These are phyloP conservation scores for Ilyonectria destructans DNA, from an alignment of 2,329 filamentous ascomycete species.

Conservation along the genomic window DNA sequence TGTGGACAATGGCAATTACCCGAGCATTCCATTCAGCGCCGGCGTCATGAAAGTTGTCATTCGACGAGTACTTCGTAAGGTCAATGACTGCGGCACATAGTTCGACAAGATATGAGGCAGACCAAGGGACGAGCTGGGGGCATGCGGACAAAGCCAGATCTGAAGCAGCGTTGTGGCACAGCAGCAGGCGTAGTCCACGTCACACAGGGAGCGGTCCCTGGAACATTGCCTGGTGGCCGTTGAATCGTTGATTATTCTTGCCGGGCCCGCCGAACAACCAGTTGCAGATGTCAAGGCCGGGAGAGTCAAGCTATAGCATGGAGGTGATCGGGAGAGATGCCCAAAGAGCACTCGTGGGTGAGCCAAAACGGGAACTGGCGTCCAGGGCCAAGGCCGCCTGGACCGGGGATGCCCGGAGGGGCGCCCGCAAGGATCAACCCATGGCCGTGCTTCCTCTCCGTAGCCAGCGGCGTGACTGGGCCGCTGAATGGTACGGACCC, in stretches of 20 bases:
- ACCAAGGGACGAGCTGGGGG: not conserved
- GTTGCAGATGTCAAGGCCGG: conserved; percentile 27
- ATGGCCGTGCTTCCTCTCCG: conserved; percentile 25
- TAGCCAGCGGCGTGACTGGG: conserved; percentile 23
- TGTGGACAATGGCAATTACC: not conserved
- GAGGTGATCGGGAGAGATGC: conserved; percentile 38
- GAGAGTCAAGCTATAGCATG: conserved; percentile 22
- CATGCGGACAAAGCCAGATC: conserved; percentile 16
- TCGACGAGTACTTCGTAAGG: not conserved
- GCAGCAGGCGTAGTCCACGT: conserved; percentile 8
- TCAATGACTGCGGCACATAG: not conserved
- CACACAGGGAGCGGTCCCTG: conserved; percentile 21
- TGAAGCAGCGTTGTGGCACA: conserved; percentile 34
- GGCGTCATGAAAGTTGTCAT: not conserved
- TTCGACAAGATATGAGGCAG: not conserved
- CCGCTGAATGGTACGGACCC: conserved; percentile 34
- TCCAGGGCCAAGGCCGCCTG: conserved; percentile 30
- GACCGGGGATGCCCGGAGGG: conserved; percentile 19
- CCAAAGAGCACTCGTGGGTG: conserved; percentile 37
- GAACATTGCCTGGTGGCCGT: not conserved
- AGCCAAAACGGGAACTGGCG: conserved; percentile 37
- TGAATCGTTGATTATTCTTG: conserved; percentile 15
- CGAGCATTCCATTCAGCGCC: not conserved
- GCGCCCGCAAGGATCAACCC: conserved; percentile 32
- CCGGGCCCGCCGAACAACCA: conserved; percentile 26